Evolutionary conservation across 768 basidiomycete genomes (phyloP), one percentile per base, ranked within the genome.

Genomic region (Coprinellus aureogranulatus): DNA sequence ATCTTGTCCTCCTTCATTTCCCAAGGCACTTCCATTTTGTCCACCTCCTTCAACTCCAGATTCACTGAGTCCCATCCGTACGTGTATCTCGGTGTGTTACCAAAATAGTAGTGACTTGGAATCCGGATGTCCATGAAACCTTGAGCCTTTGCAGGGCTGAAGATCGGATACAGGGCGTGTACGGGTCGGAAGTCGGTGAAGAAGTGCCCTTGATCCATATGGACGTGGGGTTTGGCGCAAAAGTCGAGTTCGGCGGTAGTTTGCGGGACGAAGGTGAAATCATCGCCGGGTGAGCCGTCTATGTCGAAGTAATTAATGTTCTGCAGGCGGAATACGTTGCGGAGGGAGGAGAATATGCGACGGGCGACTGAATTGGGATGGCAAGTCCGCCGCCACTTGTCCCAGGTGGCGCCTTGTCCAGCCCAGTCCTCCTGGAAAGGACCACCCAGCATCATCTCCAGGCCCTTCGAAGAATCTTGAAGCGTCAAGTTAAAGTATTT

Each of bases 121-220:
- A 95, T 91, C 59, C 89, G 79, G 62, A 96, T 88, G 66, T 96
- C 94, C 50, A 81, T 71, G 65, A 86, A 95, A 1, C 94, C 90
- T 28, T 74, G 73, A 0, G 85, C 85, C 65, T 89, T 92, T 1
- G 90, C 88, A 1, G 93, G 92, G 0, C 90, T 92, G 71, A 96
- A 88, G 39, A 96, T 82, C 8, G 94, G 94, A 70, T 89, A 92
- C 31, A 93, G 77, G 1, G 81, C 81, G 14, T 87, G 81, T 55
- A 94, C 85, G 0, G 87, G 89, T 23, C 92, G 77, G 88, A 90
- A 94, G 71, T 96, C 93, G 22, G 89, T 90, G 79, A 93, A 96
- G 73, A 94, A 94, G 68, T 90, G 91, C 9, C 92, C 92, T 64
- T 95, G 94, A 31, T 81, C 78, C 64, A 87, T 84, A 62, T 86